These are phyloP conservation scores for Zychaea mexicana DNA, from an alignment of 371 early-diverging fungal species.

Conservation along the genomic window DNA sequence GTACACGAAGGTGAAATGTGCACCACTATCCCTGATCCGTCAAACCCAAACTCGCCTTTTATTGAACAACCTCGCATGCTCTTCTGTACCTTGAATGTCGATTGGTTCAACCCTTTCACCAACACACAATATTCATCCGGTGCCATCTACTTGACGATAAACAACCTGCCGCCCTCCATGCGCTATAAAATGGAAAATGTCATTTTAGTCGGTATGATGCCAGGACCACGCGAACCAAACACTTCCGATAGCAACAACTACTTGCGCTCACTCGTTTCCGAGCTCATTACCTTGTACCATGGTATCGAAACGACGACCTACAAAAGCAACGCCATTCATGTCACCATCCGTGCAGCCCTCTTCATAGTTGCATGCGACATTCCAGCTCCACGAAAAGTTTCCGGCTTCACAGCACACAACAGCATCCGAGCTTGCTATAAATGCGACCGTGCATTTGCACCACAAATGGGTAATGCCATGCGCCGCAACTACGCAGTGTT, in stretches of 20 bases:
- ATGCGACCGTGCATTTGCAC: neutral
- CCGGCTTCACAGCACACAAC: neutral
- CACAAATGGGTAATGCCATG: neutral
- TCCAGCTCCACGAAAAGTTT: neutral
- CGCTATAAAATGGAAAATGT: slow-evolving; percentile 13
- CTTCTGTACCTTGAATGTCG: slow-evolving; percentile 9
- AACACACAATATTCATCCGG: slow-evolving; percentile 5
- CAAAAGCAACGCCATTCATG: neutral
- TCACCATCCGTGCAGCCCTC: neutral
- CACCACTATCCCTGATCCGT: neutral
- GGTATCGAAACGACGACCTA: neutral
- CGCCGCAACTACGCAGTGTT: too few species aligned
- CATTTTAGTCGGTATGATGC: slow-evolving; percentile 10
- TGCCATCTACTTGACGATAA: slow-evolving; percentile 10
- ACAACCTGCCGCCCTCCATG: slow-evolving; percentile 13
- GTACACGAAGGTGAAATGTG: neutral
- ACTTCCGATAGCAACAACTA: slow-evolving; percentile 10
- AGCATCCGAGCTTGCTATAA: neutral
- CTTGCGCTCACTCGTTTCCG: slow-evolving; percentile 13
- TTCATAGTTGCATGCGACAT: slow-evolving; percentile 1
- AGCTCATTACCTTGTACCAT: neutral
- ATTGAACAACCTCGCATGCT: neutral
- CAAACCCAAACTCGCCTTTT: neutral
- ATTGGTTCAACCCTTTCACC: slow-evolving; percentile 16
- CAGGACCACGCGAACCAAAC: slow-evolving; percentile 10